phyloP scores from a whole-genome alignment of 2,329 filamentous ascomycete genomes.

The Talaromyces sp. region DNA sequence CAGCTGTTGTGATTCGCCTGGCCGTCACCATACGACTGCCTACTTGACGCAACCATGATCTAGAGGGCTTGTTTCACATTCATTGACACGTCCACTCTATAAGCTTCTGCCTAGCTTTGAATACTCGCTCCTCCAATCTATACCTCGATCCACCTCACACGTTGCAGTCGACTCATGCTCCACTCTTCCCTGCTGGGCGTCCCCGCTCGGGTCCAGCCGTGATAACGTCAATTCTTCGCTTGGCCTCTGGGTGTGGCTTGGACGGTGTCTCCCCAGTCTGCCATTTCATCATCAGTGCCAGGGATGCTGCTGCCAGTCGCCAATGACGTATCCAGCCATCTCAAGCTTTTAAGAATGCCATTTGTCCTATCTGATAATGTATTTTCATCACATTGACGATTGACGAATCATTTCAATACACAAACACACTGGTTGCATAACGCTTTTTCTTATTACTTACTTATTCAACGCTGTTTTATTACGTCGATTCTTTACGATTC shows the following conservation, averaged over 20 bases:
- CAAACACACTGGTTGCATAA: not conserved
- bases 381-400: not conserved
- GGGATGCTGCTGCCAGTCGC: not conserved
- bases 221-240: not conserved
- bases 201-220: not conserved
- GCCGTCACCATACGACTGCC: too few relatives aligned
- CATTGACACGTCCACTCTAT: not conserved
- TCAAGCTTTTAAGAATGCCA: not conserved
- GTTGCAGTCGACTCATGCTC: not conserved
- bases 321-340: not conserved
- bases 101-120: not conserved
- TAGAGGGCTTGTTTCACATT: not conserved
- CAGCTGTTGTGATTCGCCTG: too few relatives aligned
- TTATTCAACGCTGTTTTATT: conserved; percentile 3
- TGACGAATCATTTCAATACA: not conserved
- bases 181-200: not conserved
- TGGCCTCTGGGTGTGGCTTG: not conserved
- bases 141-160: not conserved
- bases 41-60: conserved; percentile 7
- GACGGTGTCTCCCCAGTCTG: not conserved
- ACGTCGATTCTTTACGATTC: not conserved
- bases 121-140: not conserved
- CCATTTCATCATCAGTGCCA: not conserved
- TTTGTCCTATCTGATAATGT: not conserved
- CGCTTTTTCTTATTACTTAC: conserved; percentile 2